Evolutionary conservation across 1,284 basidiomycete genomes (phyloP), one percentile per base, ranked within the genome.

Genomic region (Melampsora americana): DNA sequence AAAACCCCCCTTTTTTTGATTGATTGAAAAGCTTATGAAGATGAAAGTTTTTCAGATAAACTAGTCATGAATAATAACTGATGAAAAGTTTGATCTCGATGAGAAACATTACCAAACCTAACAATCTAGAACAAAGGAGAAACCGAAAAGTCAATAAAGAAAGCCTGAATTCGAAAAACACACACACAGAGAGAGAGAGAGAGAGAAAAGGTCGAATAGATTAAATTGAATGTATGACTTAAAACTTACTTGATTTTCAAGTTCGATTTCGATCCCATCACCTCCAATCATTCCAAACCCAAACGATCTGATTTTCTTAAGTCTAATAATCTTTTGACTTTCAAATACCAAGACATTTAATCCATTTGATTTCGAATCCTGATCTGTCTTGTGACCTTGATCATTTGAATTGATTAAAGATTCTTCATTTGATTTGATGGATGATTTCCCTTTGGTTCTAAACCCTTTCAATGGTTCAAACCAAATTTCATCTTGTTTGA

Each of bases 391-490:
- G 1, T 20, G 0, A 66, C 32, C 61, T 35, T 35, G 11, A 35
- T 30, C 69, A 39, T 5, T 20, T 11, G 9, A 18, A 7, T 18
- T 30, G 16, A 28, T 14, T 56, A 32, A 39, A 28, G 30, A 23
- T 69, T 30, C 46, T 23, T 32, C 32, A 11, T 39, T 30, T 35
- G 70, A 46, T 56, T 72, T 65, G 26, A 72, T 35, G 5, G 50
- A 53, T 28, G 71, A 16, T 9, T 30, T 42, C 48, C 20, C 53
- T 56, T 66, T 66, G 6, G 30, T 73, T 32, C 71, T 39, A 39
- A 73, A 73, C 2, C 71, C 71, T 66, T 46, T 73, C 32, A 73
- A 28, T n/a, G 72, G 72, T 42, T 75, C 66, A 50, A 75, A 75
- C 56, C 66, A 50, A 46, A 75, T 68, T 16, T 32, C 48, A 46